phyloP scores from a whole-genome alignment of 176 grass and related monocot species.

The Chloris gayana region DNA sequence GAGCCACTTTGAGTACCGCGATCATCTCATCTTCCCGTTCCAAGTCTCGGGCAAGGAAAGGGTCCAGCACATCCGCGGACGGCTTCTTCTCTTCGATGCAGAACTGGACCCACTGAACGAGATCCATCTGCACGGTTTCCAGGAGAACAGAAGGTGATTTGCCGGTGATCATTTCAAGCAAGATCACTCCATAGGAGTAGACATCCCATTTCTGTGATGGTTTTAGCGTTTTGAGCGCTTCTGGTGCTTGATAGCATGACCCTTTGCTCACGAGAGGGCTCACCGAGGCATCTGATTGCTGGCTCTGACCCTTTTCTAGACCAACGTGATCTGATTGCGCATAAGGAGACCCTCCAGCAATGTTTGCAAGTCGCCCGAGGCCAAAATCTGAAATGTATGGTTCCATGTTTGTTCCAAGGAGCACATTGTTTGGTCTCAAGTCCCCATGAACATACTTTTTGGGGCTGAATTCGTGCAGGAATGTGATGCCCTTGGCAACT shows the following conservation, averaged over 20 bases:
- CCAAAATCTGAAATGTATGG: constrained; percentile 91
- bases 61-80: constrained; percentile 70
- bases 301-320: constrained; percentile 53
- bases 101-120: constrained; percentile 84
- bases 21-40: constrained; percentile 79
- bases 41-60: constrained; percentile 57
- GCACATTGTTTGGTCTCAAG: constrained; percentile 85
- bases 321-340: constrained; percentile 54
- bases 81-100: constrained; percentile 91
- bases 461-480: constrained; percentile 89
- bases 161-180: constrained; percentile 85
- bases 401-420: constrained; percentile 70
- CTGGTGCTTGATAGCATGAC: constrained; percentile 83
- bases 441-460: constrained; percentile 98
- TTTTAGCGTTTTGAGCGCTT: constrained; percentile 78
- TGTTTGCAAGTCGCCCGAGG: constrained; percentile 79
- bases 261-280: constrained; percentile 67
- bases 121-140: constrained; percentile 83
- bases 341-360: constrained; percentile 75
- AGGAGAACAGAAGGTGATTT: constrained; percentile 57
- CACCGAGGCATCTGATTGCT: constrained; percentile 60
- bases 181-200: constrained; percentile 85
- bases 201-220: constrained; percentile 99
- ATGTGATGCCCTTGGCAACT: constrained; percentile 68
- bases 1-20: constrained; percentile 70